Evolutionary conservation across 2,329 filamentous ascomycete genomes (phyloP), one percentile per base, ranked within the genome.

Genomic region (Scedosporium minutisporum): DNA sequence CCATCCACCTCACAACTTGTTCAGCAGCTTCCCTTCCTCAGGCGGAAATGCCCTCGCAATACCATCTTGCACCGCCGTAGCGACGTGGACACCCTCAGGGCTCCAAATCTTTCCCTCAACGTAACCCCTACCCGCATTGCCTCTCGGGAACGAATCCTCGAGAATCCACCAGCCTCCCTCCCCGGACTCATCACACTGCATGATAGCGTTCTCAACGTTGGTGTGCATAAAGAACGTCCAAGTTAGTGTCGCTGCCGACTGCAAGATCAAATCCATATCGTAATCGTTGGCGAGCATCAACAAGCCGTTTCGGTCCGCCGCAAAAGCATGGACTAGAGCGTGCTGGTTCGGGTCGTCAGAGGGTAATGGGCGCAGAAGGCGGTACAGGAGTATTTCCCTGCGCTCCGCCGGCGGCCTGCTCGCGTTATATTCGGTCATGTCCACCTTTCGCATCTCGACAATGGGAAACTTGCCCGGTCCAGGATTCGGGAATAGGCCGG

Each of bases 61-160:
- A 3, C 81, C 81, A 64, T 84, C 82, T 65, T 84, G 82, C 63
- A 81, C 83, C 57, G 78, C 80, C 1, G 78, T 82, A 4, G 81
- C 82, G 1, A 84, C 76, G 66, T 84, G 82, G 23, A 77, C 73
- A 2, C 82, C 81, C 2, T 70, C 66, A 0, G 82, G 81, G 64
- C 80, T 84, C 82, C 82, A 84, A 38, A 82, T 77, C 71, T 79
- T 79, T 62, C 74, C 77, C 68, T 79, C 73, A 64, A 84, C 70
- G 58, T 80, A 74, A 2, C 75, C 78, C 51, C 81, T 72, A 0
- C 80, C 80, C 2, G 77, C 76, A 23, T 71, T 77, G 3, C 77
- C 72, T 23, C 81, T 70, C 3, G 82, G 79, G 68, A 81, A 83
- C 38, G 68, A 75, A 1, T 74, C 73, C 68, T 84, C 82, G 68